These are phyloP conservation scores for Geranium incanum DNA, from an alignment of 441 rosid genomes.

Conservation along the genomic window DNA sequence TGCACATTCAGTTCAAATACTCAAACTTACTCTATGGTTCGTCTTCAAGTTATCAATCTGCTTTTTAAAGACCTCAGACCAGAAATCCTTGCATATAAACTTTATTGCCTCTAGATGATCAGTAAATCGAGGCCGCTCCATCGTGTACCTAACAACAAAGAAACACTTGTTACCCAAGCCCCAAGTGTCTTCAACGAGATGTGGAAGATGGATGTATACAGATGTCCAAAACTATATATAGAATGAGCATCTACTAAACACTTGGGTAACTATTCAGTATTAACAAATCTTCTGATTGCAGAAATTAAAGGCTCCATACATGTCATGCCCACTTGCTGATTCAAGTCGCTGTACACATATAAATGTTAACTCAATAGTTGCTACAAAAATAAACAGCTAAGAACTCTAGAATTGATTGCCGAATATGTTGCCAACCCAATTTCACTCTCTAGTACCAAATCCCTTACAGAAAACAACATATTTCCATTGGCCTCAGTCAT, in stretches of 20 bases:
- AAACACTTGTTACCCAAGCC: neutral
- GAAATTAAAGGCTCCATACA: neutral
- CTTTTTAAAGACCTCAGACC: constrained; percentile 96
- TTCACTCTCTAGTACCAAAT: neutral
- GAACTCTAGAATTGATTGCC: neutral
- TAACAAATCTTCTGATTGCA: neutral
- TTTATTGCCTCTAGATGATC: constrained; percentile 96
- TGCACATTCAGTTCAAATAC: neutral
- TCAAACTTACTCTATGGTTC: constrained; percentile 61
- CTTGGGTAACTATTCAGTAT: neutral
- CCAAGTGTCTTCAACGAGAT: neutral
- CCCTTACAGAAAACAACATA: neutral
- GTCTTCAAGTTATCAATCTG: constrained; percentile 96
- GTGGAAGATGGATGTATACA: neutral
- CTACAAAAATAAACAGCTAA: neutral
- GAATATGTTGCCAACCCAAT: neutral
- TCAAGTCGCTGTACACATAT: neutral
- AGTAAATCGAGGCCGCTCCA: constrained; percentile 85
- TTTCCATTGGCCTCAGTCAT: neutral
- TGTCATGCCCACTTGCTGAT: neutral
- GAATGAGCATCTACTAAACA: neutral
- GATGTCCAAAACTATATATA: constrained; percentile 7
- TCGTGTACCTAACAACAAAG: constrained; percentile 53
- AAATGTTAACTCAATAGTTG: neutral
- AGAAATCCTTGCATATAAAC: constrained; percentile 97